Evolutionary conservation across 441 rosid genomes (phyloP), one percentile per base, ranked within the genome.

Genomic region (Euphorbia corollata): DNA sequence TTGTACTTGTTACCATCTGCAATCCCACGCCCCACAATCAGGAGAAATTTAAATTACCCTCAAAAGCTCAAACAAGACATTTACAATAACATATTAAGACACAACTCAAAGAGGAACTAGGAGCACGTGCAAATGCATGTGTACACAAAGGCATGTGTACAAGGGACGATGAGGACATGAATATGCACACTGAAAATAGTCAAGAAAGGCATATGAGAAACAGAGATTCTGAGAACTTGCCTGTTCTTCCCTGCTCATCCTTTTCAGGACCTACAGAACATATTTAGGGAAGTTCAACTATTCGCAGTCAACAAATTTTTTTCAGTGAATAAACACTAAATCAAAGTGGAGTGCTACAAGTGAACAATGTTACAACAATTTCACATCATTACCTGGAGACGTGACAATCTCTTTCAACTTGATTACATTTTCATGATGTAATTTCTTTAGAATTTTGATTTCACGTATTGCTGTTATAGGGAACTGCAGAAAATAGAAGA

Each of bases 381-480:
- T 71, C 27, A 18, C 20, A 60, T 24, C 30, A 64, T 59, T 84
- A 94, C 96, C 98, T 55, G 93, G 89, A 23, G 97, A 91, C 32
- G 92, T 89, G 59, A 92, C 98, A 64, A 92, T 89, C 85, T 89
- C 98, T 83, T 92, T 92, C 64, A 92, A 78, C 81, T 92, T 89
- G 54, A 89, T 88, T 23, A 89, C 92, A 63, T 92, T 92, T 41
- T 89, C 96, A 75, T 92, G 96, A 73, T 84, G 88, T 32, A 92
- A 82, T 80, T 92, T 89, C 88, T 89, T 92, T 63, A 89, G 79
- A 83, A 92, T 89, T 75, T 92, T 92, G 55, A 92, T 92, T 78
- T 92, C 98, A 59, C 98, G 86, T 57, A 92, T 89, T 23, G 98
- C 98, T n/a, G 98, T 89, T 64, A 92, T 89, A 8, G 98, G 98